A percentile compares a stretch with the other conserved stretches of the same genome.
Evolutionary conservation across 2,329 filamentous ascomycete species (phyloP).

Genomic region (Onygenales sp.): DNA sequence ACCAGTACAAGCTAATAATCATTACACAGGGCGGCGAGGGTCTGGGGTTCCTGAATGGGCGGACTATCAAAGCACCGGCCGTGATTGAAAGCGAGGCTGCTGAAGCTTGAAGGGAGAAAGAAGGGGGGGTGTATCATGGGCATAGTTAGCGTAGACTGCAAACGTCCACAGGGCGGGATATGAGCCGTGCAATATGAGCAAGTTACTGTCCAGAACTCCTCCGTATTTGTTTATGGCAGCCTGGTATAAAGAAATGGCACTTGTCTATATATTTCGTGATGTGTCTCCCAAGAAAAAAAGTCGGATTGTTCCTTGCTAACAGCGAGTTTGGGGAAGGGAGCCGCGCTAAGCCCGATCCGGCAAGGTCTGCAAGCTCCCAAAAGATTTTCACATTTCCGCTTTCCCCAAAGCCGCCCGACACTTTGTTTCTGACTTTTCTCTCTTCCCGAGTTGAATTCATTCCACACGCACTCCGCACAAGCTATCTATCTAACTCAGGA

Average conservation of each 20-base stretch:
- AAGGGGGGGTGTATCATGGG: background rate
- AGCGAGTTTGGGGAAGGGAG: too few relatives aligned
- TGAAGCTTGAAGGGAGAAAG: conserved; percentile 14
- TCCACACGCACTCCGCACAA: background rate
- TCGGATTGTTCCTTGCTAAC: too few relatives aligned
- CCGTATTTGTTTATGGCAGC: background rate
- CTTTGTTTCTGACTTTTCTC: background rate
- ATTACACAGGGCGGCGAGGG: conserved; percentile 49
- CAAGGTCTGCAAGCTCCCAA: conserved; percentile 9
- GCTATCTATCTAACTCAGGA: conserved; percentile 1
- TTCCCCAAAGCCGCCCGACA: background rate
- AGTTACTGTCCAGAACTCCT: background rate
- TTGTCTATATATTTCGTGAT: too few relatives aligned
- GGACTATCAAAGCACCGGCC: conserved; percentile 54
- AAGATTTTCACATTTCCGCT: conserved; percentile 8
- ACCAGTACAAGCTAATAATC: conserved; percentile 10
- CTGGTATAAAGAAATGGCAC: too few relatives aligned
- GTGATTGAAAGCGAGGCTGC: conserved; percentile 51
- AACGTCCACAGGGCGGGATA: too few relatives aligned
- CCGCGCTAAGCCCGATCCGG: conserved; percentile 8
- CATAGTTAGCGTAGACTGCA: too few relatives aligned
- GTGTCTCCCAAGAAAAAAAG: too few relatives aligned
- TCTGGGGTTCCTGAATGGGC: conserved; percentile 50
- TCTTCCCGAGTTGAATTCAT: background rate
- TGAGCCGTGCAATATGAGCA: too few relatives aligned